A percentile compares a stretch with the other conserved stretches of the same genome.
phyloP scores from a whole-genome alignment of 164 flowering plant genomes.

The Annona cherimola region DNA sequence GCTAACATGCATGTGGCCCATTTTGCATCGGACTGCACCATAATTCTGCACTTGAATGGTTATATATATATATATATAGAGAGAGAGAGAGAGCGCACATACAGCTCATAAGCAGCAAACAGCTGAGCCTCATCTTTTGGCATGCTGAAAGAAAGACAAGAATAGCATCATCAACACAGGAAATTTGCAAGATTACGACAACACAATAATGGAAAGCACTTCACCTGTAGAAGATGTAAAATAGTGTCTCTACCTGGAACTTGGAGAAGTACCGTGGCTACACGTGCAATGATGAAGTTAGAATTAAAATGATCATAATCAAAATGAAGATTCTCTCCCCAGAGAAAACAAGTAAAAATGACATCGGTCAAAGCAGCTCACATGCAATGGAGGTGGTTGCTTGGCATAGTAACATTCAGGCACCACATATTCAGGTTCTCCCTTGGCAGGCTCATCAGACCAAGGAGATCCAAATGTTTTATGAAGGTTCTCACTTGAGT shows the following conservation, averaged over 20 bases:
- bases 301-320: background rate
- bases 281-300: constrained; percentile 11
- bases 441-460: constrained; percentile 92
- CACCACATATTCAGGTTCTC: constrained; percentile 78
- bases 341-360: no score
- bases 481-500: constrained; percentile 79
- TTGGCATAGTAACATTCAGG: constrained; percentile 83
- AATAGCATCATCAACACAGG: background rate
- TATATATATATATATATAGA: background rate
- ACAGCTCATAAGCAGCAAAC: constrained; percentile 92
- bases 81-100: constrained; percentile 26
- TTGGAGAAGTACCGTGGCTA: constrained; percentile 77
- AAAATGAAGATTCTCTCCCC: constrained; percentile 2
- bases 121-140: constrained; percentile 97
- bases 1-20: no score
- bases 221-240: constrained; percentile 91
- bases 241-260: constrained; percentile 60
- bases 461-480: constrained; percentile 94
- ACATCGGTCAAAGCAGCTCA: constrained; percentile 28
- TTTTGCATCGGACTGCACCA: no score
- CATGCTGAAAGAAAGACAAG: constrained; percentile 57
- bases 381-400: constrained; percentile 71
- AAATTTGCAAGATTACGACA: background rate
- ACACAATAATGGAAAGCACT: background rate
- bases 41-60: no score